phyloP scores from a whole-genome alignment of 805 yeast species.

The Saccharomycopsis sp. region DNA sequence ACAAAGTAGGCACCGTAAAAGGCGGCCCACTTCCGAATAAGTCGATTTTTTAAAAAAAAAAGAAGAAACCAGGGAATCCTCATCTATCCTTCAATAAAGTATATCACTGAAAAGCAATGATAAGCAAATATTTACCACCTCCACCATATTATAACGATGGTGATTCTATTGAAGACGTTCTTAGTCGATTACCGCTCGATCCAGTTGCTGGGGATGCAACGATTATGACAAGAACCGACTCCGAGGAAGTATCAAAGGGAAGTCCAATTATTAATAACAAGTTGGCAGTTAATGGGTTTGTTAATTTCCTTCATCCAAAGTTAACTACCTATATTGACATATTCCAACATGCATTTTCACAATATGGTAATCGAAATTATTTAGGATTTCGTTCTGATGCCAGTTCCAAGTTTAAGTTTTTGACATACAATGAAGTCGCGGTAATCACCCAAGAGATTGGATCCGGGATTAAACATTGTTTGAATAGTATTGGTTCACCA shows the following conservation, averaged over 20 bases:
- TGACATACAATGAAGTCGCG: not conserved
- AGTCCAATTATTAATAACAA: conserved; percentile 41
- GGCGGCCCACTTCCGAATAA: too few species aligned
- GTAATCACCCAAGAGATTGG: not conserved
- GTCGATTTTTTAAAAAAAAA: too few species aligned
- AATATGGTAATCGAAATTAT: conserved; percentile 25
- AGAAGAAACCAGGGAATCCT: too few species aligned
- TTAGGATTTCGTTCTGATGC: conserved; percentile 24
- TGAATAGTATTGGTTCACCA: not conserved
- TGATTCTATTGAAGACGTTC: not conserved
- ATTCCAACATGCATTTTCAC: conserved; percentile 27
- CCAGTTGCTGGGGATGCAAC: not conserved
- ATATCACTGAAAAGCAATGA: too few species aligned
- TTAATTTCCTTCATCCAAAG: conserved; percentile 30
- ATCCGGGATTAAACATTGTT: not conserved
- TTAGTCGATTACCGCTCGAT: not conserved
- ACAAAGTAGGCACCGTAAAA: too few species aligned
- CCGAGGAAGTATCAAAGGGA: not conserved
- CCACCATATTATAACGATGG: not conserved
- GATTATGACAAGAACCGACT: too few species aligned
- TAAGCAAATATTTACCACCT: too few species aligned
- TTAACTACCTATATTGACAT: conserved; percentile 30
- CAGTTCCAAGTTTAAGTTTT: not conserved
- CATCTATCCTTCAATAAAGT: too few species aligned
- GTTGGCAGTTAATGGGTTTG: conserved; percentile 26